A percentile compares a stretch with the other conserved stretches of the same genome.
These are phyloP conservation scores for Metschnikowia shivogae DNA, from an alignment of 805 yeast species.

Conservation along the genomic window DNA sequence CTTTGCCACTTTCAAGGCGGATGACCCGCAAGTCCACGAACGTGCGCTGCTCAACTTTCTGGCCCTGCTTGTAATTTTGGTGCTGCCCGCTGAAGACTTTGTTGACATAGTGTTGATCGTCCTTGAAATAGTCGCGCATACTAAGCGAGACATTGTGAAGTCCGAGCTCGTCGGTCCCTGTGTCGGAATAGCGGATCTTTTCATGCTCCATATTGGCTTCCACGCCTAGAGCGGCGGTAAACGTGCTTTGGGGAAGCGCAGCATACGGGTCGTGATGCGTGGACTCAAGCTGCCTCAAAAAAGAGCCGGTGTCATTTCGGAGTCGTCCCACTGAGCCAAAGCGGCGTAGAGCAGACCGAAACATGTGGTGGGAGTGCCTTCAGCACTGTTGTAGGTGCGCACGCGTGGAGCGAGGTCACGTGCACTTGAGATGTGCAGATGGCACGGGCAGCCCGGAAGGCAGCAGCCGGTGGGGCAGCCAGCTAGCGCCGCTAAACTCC, in stretches of 20 bases:
- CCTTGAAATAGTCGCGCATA: constrained; percentile 37
- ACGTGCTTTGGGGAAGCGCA: constrained; percentile 10
- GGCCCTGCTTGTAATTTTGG: constrained; percentile 25
- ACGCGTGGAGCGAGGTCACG: neutral
- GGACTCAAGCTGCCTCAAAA: neutral
- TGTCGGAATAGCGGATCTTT: constrained; percentile 8
- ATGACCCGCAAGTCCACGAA: constrained; percentile 54
- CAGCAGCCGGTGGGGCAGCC: too few species aligned
- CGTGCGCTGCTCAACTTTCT: constrained; percentile 34
- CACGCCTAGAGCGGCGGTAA: neutral
- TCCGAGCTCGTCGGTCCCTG: constrained; percentile 12
- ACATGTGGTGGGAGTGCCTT: neutral
- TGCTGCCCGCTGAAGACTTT: constrained; percentile 35
- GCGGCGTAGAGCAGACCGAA: constrained; percentile 3
- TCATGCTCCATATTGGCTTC: constrained; percentile 3
- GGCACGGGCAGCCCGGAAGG: too few species aligned
- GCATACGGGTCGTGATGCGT: constrained; percentile 11
- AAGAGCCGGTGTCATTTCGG: neutral
- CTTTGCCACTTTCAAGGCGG: constrained; percentile 68
- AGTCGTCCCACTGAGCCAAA: constrained; percentile 2
- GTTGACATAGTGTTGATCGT: constrained; percentile 38
- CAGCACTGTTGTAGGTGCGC: neutral
- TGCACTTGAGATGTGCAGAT: neutral
- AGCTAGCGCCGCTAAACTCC: too few species aligned
- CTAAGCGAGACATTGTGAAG: constrained; percentile 10